These are phyloP conservation scores for Vaccinium corymbosum DNA, from an alignment of 148 eudicot species.

Conservation along the genomic window DNA sequence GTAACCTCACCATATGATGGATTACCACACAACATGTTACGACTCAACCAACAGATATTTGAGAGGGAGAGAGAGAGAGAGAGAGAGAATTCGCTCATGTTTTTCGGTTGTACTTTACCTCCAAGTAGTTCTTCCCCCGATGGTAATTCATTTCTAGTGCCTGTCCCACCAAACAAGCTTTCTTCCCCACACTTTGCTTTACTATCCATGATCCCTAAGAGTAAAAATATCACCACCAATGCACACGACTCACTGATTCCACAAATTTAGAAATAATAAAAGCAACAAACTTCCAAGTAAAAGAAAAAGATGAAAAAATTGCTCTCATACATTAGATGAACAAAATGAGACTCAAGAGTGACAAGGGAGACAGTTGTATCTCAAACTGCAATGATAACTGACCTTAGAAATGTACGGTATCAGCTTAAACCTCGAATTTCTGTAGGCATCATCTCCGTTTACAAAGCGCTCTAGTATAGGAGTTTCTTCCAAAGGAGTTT, in stretches of 20 bases:
- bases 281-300: not conserved
- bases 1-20: not conserved
- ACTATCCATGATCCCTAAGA: slow-evolving; percentile 84
- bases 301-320: not conserved
- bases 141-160: slow-evolving; percentile 55
- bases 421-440: slow-evolving; percentile 67
- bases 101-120: slow-evolving; percentile 37
- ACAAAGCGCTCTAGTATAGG: slow-evolving; percentile 58
- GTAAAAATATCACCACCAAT: slow-evolving; percentile 12
- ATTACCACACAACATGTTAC: not conserved
- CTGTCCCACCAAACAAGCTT: slow-evolving; percentile 68
- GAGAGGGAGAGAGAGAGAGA: not conserved
- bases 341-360: not conserved
- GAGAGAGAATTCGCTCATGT: not conserved
- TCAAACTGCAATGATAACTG: not conserved
- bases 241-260: not conserved
- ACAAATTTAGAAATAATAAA: not conserved
- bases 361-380: not conserved
- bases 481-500: slow-evolving; percentile 40
- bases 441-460: slow-evolving; percentile 49
- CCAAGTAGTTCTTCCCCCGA: slow-evolving; percentile 68
- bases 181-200: slow-evolving; percentile 74
- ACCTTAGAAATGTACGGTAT: slow-evolving; percentile 72
- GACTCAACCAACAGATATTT: not conserved
- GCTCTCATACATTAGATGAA: not conserved